Percentiles rank a stretch among this genome's conserved stretches.
Conservation (phyloP, 768 basidiomycete species). For the Tricholoma furcatifolium region DNA sequence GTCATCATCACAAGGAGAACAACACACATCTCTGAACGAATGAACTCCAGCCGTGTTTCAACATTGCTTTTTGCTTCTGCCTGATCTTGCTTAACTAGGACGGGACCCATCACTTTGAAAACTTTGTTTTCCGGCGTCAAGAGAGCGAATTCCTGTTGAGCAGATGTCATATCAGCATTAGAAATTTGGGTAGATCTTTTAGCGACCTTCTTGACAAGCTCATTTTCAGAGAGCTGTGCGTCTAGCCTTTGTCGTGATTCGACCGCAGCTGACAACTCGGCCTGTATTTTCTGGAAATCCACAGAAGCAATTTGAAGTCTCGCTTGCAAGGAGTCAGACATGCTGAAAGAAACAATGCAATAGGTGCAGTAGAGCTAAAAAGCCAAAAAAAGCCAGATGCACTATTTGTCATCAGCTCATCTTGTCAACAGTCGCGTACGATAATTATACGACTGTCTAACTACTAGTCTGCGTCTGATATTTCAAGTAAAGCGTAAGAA, state of each 20-base stretch:
- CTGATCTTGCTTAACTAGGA: slow-evolving; percentile 88
- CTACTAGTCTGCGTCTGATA: too few relatives aligned
- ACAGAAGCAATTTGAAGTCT: slow-evolving; percentile 66
- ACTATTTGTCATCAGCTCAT: slow-evolving; percentile 6
- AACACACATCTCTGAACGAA: slow-evolving; percentile 81
- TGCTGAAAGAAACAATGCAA: slow-evolving; percentile 1
- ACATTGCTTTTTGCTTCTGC: slow-evolving; percentile 85
- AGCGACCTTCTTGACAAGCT: slow-evolving; percentile 82
- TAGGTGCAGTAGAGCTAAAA: neutral
- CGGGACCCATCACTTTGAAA: slow-evolving; percentile 90
- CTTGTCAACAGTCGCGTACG: too few relatives aligned
- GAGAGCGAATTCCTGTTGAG: slow-evolving; percentile 74
- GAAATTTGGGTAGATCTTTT: slow-evolving; percentile 4
- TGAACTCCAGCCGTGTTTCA: slow-evolving; percentile 87
- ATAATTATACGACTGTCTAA: too few relatives aligned
- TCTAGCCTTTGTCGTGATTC: slow-evolving; percentile 87
- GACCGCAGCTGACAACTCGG: slow-evolving; percentile 68
- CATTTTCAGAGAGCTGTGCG: slow-evolving; percentile 88
- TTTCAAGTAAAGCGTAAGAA: too few relatives aligned
- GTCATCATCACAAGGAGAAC: neutral
- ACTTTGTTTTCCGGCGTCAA: slow-evolving; percentile 76
- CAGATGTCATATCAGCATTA: neutral
- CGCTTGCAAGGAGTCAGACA: slow-evolving; percentile 43
- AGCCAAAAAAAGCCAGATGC: neutral
- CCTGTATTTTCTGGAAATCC: slow-evolving; percentile 82